Evolutionary conservation across 176 grass and related monocot genomes (phyloP).

Genomic region (Echinochloa phyllopogon): DNA sequence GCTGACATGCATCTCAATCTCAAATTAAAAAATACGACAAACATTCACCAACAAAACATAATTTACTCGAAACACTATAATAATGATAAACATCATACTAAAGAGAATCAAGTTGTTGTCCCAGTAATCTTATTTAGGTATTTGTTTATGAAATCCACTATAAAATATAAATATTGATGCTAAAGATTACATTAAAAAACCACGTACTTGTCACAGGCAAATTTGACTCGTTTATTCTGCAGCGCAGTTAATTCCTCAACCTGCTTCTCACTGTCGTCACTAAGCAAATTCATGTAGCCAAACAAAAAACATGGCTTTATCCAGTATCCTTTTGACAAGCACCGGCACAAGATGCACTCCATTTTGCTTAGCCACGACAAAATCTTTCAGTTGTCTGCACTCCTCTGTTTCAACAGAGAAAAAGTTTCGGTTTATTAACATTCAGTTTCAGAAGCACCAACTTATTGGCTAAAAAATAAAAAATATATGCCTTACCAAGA

Average conservation of each 20-base stretch:
- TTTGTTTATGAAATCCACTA: background rate
- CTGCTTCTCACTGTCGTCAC: conserved; percentile 48
- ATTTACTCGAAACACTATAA: background rate
- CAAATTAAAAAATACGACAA: too few relatives aligned
- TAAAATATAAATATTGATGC: conserved; percentile 4
- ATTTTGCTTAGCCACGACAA: conserved; percentile 68
- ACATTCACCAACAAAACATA: too few relatives aligned
- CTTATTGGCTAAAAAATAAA: conserved; percentile 20
- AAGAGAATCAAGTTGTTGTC: background rate
- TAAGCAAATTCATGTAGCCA: conserved; percentile 79
- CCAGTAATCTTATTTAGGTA: background rate
- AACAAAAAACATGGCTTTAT: conserved; percentile 72
- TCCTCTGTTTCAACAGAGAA: conserved; percentile 56
- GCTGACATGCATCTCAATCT: too few relatives aligned
- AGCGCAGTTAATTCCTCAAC: conserved; percentile 64
- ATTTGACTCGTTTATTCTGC: conserved; percentile 63
- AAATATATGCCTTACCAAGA: conserved; percentile 59
- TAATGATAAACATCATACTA: background rate
- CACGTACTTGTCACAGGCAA: conserved; percentile 75
- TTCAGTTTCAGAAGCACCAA: conserved; percentile 32
- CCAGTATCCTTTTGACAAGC: conserved; percentile 84
- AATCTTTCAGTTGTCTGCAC: conserved; percentile 64
- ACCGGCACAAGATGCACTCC: conserved; percentile 45
- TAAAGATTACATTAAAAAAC: conserved; percentile 1
- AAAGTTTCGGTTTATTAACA: background rate